These are phyloP conservation scores for Ophiostoma perfectum DNA, from an alignment of 2,329 filamentous ascomycete genomes.

Conservation along the genomic window DNA sequence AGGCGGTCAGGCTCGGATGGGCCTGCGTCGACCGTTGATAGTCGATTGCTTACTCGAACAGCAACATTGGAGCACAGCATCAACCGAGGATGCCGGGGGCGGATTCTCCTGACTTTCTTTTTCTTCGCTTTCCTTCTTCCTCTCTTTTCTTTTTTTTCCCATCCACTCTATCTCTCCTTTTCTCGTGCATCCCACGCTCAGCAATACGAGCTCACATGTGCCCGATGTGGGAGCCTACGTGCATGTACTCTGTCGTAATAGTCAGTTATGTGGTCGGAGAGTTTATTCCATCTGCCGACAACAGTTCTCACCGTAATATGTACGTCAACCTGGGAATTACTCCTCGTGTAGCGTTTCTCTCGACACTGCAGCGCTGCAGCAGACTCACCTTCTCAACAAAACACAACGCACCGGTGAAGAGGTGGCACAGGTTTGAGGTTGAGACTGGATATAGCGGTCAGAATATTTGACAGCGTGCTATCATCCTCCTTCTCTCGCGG, in stretches of 20 bases:
- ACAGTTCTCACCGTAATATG: constrained; percentile 3
- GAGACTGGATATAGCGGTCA: constrained; percentile 11
- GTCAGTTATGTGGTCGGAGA: not conserved
- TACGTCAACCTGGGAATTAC: not conserved
- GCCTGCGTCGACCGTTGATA: not conserved
- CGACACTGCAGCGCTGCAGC: not conserved
- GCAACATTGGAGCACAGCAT: not conserved
- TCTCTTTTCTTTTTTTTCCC: not conserved
- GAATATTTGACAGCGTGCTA: not conserved
- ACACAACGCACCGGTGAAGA: constrained; percentile 9
- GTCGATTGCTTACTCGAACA: not conserved
- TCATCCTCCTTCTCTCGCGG: not conserved
- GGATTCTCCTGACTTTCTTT: not conserved
- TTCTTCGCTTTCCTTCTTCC: not conserved
- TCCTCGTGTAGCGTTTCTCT: not conserved
- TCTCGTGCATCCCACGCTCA: too few species aligned
- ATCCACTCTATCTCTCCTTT: too few species aligned
- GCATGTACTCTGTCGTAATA: too few species aligned
- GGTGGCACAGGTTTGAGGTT: constrained; percentile 4
- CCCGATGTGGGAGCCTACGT: too few species aligned
- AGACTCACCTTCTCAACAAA: not conserved
- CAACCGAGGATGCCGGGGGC: not conserved
- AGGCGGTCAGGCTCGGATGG: too few species aligned
- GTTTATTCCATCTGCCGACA: not conserved
- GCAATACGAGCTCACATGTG: too few species aligned